A percentile compares a stretch with the other conserved stretches of the same genome.
Evolutionary conservation across 164 flowering plant species (phyloP).

Genomic region (Liquidambar formosana): DNA sequence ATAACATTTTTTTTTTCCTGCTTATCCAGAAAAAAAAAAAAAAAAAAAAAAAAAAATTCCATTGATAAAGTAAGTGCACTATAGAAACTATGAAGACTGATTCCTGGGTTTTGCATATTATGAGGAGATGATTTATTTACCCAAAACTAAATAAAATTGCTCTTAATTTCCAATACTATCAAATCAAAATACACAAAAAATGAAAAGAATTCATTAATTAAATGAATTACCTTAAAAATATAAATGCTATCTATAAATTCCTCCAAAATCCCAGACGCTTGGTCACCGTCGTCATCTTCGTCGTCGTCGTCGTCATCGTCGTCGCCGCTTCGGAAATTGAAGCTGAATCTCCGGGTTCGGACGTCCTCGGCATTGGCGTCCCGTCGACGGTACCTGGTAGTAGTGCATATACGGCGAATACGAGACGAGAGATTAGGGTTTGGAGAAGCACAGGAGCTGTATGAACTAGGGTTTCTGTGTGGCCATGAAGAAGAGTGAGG

Average conservation of each 20-base stretch:
- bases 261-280: conserved; percentile 27
- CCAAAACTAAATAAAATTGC: no score
- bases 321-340: conserved; percentile 14
- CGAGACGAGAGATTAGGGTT: conserved; percentile 13
- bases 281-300: conserved; percentile 20
- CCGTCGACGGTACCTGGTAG: conserved; percentile 25
- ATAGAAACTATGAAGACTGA: no score
- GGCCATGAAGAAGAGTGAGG: background rate
- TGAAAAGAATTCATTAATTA: background rate
- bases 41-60: no score
- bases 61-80: no score
- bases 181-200: background rate
- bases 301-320: conserved; percentile 23
- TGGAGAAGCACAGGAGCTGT: background rate
- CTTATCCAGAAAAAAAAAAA: no score
- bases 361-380: conserved; percentile 44
- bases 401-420: conserved; percentile 11
- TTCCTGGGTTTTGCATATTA: no score
- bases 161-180: background rate
- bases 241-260: conserved; percentile 46
- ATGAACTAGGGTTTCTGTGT: conserved; percentile 4
- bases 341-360: conserved; percentile 14
- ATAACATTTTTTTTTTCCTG: no score
- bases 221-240: conserved; percentile 52
- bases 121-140: no score